Base-by-base conservation (phyloP, 139 green algal species). In the Astrephomene gubernaculifera region DNA sequence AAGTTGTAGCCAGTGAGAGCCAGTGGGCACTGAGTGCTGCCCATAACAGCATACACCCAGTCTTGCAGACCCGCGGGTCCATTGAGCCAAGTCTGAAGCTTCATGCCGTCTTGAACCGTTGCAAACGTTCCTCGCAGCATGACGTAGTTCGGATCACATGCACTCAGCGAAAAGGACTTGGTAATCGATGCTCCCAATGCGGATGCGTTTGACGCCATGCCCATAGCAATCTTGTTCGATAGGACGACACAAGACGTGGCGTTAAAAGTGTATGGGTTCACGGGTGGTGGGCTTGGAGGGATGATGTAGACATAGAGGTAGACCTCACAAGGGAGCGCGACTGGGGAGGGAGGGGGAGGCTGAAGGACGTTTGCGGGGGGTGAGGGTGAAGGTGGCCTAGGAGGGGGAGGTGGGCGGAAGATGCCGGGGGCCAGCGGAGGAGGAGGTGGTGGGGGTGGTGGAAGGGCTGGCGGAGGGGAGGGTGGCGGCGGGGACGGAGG, bases 41-140 rank as follows among this genome's bases (percentile, higher is more conserved):
- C 54, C 0, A 36, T 70, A 31, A 82, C 4, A 10, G 25, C 38
- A 4, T 53, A 38, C 0, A 82, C 36, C 74, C 74, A 82, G 29
- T 6, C 33, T 6, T 41, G 74, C 25, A 82, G 61, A 25, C 74
- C 74, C 33, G 27, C 43, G 54, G 54, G 74, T 21, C 74, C 38
- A 0, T 71, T 43, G 6, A 82, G 41, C 31, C 27, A 82, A 27
- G 54, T 29, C 36, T 71, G 57, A 27, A 78, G 70, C 39, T 29
- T 41, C 25, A 27, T 36, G 70, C 72, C 72, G 24, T 67, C 54
- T 5, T 45, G 49, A 0, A 33, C 19, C 9, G 72, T 68, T 0
- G 31, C 49, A 49, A 80, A 80, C 4, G 49, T 38, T 33, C 73
- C 73, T 35, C 73, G 70, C 7, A 81, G 17, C 52, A 25, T 54